Conservation (phyloP, 805 yeast genomes). For the Teunomyces funiuensis region DNA sequence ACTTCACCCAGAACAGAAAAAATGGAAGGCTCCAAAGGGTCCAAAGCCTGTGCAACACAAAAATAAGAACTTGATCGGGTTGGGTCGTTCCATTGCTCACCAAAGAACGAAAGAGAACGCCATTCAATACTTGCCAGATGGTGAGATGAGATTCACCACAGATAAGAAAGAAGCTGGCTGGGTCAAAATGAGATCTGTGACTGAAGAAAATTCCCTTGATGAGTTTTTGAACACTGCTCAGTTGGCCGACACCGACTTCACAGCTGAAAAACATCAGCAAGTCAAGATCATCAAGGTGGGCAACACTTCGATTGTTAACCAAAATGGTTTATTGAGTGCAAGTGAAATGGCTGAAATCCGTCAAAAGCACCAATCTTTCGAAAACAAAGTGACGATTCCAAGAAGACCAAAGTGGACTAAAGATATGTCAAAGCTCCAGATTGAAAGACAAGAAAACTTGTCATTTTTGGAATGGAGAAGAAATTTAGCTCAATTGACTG, state of each 20-base stretch:
- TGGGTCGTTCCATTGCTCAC: slow-evolving; percentile 81
- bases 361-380: slow-evolving; percentile 64
- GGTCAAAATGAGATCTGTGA: slow-evolving; percentile 89
- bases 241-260: slow-evolving; percentile 92
- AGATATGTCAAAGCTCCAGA: slow-evolving; percentile 66
- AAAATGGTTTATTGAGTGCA: slow-evolving; percentile 52
- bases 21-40: slow-evolving; percentile 88
- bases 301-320: slow-evolving; percentile 40
- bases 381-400: slow-evolving; percentile 77
- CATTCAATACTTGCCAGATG: slow-evolving; percentile 75
- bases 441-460: slow-evolving; percentile 84
- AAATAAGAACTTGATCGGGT: slow-evolving; percentile 79
- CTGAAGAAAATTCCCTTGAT: slow-evolving; percentile 91
- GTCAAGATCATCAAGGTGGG: slow-evolving; percentile 83
- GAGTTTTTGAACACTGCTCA: slow-evolving; percentile 95
- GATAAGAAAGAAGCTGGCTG: slow-evolving; percentile 81
- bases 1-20: slow-evolving; percentile 53
- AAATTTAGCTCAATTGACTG: slow-evolving; percentile 79
- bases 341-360: slow-evolving; percentile 66
- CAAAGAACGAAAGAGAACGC: slow-evolving; percentile 68
- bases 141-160: slow-evolving; percentile 86
- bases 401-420: slow-evolving; percentile 87
- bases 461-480: slow-evolving; percentile 95
- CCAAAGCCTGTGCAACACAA: slow-evolving; percentile 87
- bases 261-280: slow-evolving; percentile 82